Evolutionary conservation across 2,329 filamentous ascomycete genomes (phyloP).

Genomic region (Colletotrichum theobromicola): DNA sequence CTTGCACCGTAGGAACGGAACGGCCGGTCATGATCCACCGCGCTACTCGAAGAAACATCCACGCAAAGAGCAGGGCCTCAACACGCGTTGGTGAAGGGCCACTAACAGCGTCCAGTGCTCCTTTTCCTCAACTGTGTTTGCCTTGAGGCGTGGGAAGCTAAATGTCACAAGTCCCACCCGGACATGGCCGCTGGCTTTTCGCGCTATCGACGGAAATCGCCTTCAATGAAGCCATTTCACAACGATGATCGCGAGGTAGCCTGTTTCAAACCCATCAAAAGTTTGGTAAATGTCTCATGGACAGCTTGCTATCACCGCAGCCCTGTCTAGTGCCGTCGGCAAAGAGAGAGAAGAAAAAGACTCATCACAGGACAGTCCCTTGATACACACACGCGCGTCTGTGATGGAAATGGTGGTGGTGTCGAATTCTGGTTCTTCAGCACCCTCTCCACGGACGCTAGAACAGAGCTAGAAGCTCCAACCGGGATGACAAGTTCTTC

Average conservation of each 20-base stretch:
- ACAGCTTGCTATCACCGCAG: neutral
- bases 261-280: neutral
- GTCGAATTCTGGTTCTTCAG: neutral
- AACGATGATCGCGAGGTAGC: neutral
- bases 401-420: neutral
- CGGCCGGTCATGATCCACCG: conserved; percentile 8
- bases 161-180: neutral
- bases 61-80: neutral
- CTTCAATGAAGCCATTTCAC: neutral
- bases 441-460: neutral
- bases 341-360: neutral
- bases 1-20: neutral
- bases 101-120: neutral
- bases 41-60: neutral
- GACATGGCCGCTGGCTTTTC: neutral
- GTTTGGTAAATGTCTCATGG: neutral
- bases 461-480: conserved; percentile 18
- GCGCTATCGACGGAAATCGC: neutral
- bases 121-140: neutral
- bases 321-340: neutral
- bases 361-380: neutral
- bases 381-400: neutral
- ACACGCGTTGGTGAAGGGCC: neutral
- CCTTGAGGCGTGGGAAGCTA: neutral
- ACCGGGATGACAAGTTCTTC: conserved; percentile 1